Evolutionary conservation across 768 basidiomycete species (phyloP), one percentile per base, ranked within the genome.

Genomic region (Boletus vermiculosoides): DNA sequence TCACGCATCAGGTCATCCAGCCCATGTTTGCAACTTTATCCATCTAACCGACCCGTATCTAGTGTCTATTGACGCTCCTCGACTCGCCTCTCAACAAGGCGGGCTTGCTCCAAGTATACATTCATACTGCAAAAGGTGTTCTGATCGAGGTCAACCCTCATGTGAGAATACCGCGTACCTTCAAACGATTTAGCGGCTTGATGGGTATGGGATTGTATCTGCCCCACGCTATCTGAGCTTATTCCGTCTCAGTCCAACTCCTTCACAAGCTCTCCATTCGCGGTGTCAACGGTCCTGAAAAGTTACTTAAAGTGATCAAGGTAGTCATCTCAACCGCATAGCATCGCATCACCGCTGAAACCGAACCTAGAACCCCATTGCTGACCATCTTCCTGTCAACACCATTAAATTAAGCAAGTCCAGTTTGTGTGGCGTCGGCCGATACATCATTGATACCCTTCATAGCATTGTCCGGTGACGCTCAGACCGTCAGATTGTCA

Each of bases 11-110:
- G 84, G 94, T 93, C 56, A 50, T 81, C 70, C 28, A 49, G 33
- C 45, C 31, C 52, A 16, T 30, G n/a, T 40, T 9, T 22, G 8
- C 36, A n/a, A 0, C 52, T 1, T 10, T n/a, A 4, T 3, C 41
- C 9, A 39, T 57, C 63, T 56, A n/a, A 62, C 42, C 18, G 41
- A 8, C 37, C n/a, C 39, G n/a, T 11, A 7, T 22, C 42, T 6
- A 98, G 94, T 99, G 97, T 69, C 83, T 99, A 12, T 77, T 99
- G 63, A 99, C 97, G 0, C 80, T 99, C 8, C 83, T 99, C 55
- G 97, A 99, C 76, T 98, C 96, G 20, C 97, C 97, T 1, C 77
- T 99, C 45, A 99, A 99, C 82, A 98, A 98, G 75, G 92, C 96
- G 9, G 97, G 97, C 11, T 75, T 92, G 28, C 83, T 98, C 12